phyloP scores from a whole-genome alignment of 345 rosid genomes.

The Lagerstroemia speciosa region DNA sequence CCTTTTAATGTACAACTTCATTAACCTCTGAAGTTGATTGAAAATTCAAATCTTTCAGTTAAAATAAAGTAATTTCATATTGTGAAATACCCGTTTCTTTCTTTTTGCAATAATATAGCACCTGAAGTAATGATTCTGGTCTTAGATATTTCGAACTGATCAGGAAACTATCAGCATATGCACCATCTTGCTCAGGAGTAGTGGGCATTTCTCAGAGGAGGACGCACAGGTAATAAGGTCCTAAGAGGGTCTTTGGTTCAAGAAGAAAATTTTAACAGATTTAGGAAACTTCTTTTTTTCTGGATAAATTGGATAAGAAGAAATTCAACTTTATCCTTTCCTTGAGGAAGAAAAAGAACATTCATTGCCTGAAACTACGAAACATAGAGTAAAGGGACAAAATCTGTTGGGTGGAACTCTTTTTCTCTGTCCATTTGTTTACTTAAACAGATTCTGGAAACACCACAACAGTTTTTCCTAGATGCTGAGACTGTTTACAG shows the following conservation, averaged over 20 bases:
- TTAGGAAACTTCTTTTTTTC: background rate
- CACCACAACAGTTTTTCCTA: background rate
- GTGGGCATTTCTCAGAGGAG: background rate
- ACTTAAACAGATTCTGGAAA: background rate
- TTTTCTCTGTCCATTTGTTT: background rate
- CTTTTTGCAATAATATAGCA: background rate
- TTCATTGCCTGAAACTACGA: background rate
- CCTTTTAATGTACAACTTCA: background rate
- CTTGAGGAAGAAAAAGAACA: background rate
- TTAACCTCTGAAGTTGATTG: background rate
- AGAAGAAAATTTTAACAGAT: background rate
- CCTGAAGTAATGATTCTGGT: background rate
- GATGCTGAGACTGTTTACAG: slow-evolving; percentile 44
- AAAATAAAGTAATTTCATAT: background rate
- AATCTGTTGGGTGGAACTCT: background rate
- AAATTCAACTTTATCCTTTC: background rate
- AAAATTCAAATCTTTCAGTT: background rate
- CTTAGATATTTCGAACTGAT: background rate
- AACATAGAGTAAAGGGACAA: background rate
- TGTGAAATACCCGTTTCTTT: background rate
- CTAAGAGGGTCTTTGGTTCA: background rate
- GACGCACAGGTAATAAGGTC: background rate
- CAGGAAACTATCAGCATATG: background rate
- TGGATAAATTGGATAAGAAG: background rate
- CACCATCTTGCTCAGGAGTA: background rate